Evolutionary conservation across 495 filamentous ascomycete genomes (phyloP).

Genomic region (Pyrenopolyporus hunteri): DNA sequence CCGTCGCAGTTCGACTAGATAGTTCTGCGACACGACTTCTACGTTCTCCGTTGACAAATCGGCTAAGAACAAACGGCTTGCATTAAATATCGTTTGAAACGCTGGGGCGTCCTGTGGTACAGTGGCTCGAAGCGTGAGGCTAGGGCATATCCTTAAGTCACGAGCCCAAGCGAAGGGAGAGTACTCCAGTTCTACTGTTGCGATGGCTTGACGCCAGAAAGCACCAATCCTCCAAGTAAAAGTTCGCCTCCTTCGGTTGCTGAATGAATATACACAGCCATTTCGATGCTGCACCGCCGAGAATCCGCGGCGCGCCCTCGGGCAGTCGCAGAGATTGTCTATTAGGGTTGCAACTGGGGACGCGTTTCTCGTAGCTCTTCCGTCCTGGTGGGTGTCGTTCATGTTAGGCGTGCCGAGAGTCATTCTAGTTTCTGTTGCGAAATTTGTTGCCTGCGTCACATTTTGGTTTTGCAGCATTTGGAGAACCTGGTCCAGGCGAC

Average conservation of each 20-base stretch:
- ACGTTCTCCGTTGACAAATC: too few species aligned
- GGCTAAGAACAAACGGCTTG: too few species aligned
- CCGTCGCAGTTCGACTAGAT: neutral
- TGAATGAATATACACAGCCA: constrained; percentile 4
- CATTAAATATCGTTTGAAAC: neutral
- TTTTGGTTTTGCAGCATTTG: too few species aligned
- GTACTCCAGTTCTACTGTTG: constrained; percentile 1
- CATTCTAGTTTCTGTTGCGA: too few species aligned
- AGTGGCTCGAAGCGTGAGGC: constrained; percentile 3
- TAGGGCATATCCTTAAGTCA: constrained; percentile 9
- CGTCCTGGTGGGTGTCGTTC: neutral
- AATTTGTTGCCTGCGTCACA: too few species aligned
- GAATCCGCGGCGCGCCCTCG: neutral
- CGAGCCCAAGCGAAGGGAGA: neutral
- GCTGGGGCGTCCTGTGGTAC: neutral
- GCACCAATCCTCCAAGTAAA: neutral
- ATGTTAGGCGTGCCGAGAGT: neutral
- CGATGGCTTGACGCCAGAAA: neutral
- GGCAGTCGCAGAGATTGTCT: constrained; percentile 6
- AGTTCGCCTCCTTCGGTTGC: neutral
- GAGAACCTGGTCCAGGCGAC: too few species aligned
- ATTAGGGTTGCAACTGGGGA: neutral
- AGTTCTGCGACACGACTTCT: neutral
- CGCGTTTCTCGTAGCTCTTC: neutral
- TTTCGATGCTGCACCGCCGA: neutral